A percentile compares a stretch with the other conserved stretches of the same genome.
Conservation (phyloP, 164 flowering plant species). For the Stephania japonica region DNA sequence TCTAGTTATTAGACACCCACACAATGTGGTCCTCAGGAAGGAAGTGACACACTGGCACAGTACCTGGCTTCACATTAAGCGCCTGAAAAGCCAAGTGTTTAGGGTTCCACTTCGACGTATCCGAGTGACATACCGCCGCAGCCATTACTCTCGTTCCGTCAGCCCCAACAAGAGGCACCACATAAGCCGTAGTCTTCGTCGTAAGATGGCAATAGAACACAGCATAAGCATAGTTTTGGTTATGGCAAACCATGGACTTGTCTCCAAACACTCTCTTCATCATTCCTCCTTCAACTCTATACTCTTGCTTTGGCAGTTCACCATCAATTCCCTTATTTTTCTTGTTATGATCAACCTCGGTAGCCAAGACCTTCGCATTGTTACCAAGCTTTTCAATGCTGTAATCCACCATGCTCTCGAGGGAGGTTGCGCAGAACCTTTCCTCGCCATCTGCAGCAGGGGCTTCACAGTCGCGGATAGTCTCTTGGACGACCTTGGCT, state of each 20-base stretch:
- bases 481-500: constrained; percentile 27
- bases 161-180: constrained; percentile 20
- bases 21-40: constrained; percentile 25
- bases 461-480: constrained; percentile 24
- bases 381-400: constrained; percentile 23
- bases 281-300: constrained; percentile 11
- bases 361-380: constrained; percentile 10
- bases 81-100: constrained; percentile 32
- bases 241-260: constrained; percentile 27
- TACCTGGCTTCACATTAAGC: constrained; percentile 35
- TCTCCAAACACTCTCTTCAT: constrained; percentile 8
- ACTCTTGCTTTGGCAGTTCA: constrained; percentile 12
- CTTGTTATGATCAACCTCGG: constrained; percentile 7
- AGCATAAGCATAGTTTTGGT: constrained; percentile 21
- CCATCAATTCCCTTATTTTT: no score
- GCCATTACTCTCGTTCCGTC: constrained; percentile 28
- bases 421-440: constrained; percentile 30
- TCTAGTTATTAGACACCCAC: constrained; percentile 20
- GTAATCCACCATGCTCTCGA: constrained; percentile 35
- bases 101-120: constrained; percentile 30
- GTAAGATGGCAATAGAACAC: constrained; percentile 32
- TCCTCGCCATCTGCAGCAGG: constrained; percentile 22
- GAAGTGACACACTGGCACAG: constrained; percentile 36
- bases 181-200: constrained; percentile 19
- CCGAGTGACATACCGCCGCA: constrained; percentile 24